Conservation (phyloP, 148 eudicot genomes). For the Polygonum aviculare region DNA sequence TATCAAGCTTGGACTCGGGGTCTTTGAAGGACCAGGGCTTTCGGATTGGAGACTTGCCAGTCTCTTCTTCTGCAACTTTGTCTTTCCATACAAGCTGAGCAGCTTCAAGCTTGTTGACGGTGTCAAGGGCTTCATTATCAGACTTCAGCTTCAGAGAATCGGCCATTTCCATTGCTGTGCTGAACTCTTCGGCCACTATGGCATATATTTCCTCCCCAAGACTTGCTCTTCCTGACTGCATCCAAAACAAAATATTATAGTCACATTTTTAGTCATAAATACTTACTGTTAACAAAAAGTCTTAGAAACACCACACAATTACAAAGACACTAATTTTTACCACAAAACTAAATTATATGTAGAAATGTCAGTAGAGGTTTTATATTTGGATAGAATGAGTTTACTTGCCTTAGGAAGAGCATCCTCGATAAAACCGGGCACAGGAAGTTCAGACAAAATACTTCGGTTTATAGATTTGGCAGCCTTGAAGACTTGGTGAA, state of each 20-base stretch:
- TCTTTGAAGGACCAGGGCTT: conserved; percentile 78
- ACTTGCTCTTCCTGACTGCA: conserved; percentile 72
- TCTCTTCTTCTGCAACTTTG: conserved; percentile 34
- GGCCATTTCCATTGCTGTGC: conserved; percentile 39
- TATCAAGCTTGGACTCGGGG: conserved; percentile 49
- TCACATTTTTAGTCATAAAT: not conserved
- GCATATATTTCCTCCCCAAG: conserved; percentile 75
- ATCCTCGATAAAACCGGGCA: conserved; percentile 55
- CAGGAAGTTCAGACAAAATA: conserved; percentile 66
- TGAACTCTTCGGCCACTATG: conserved; percentile 42
- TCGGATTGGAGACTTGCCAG: conserved; percentile 40
- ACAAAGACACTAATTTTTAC: not conserved
- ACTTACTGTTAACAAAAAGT: too few species aligned
- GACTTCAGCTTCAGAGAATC: conserved; percentile 52
- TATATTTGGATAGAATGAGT: not conserved
- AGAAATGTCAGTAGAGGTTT: too few species aligned
- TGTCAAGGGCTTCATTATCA: conserved; percentile 62
- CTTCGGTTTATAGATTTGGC: conserved; percentile 75
- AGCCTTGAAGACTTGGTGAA: conserved; percentile 88
- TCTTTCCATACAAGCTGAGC: conserved; percentile 77
- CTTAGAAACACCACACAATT: too few species aligned
- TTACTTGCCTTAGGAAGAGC: conserved; percentile 67
- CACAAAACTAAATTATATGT: too few species aligned
- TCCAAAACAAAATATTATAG: not conserved
- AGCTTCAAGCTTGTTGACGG: conserved; percentile 77